Base-by-base conservation (phyloP, 2,329 filamentous ascomycete species). In the Tolypocladium ophioglossoides region DNA sequence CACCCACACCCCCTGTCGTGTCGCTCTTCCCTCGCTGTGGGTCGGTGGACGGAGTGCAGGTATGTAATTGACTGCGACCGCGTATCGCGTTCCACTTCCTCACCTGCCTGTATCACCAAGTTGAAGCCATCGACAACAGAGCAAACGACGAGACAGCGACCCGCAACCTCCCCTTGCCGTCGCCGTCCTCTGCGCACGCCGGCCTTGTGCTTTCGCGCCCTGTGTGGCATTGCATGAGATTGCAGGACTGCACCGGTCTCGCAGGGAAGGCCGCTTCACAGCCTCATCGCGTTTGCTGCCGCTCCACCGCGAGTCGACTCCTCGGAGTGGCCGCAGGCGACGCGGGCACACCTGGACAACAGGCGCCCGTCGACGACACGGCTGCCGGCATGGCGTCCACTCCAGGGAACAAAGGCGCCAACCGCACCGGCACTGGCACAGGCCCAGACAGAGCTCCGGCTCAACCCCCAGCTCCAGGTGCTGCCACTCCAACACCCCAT, bases 401-500 rank as follows among this genome's bases (percentile, higher is more conserved):
- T 10, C 50, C 50, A n/a, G 35, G 37, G 2, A 14, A 38, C 22
- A 8, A 24, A 22, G 35, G 27, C 8, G 10, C 27, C 18, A 10
- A 16, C 18, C 22, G 37, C 24, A 32, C 9, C 18, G 32, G 22
- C 20, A 27, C 24, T 30, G 20, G 32, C 24, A 20, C 27, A 1
- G 24, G 24, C 20, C 11, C 9, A 30, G 38, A 39, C 37, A n/a
- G 27, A 16, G 27, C 9, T 27, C 4, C 12, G 9, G 32, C 30
- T 7, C 32, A 34, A 2, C 14, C 32, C 4, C 20, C 48, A 9
- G 2, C 32, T 8, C 6, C 37, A 7, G 24, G 7, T 7, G 37
- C 52, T 4, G 18, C 63, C 3, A 59, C 62, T 11, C 54, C 58
- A 52, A 69, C 68, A 39, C 68, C 66, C 10, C 61, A 51, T 38